phyloP scores from a whole-genome alignment of 2,329 filamentous ascomycete species.

The Dactylellina drechsleri region DNA sequence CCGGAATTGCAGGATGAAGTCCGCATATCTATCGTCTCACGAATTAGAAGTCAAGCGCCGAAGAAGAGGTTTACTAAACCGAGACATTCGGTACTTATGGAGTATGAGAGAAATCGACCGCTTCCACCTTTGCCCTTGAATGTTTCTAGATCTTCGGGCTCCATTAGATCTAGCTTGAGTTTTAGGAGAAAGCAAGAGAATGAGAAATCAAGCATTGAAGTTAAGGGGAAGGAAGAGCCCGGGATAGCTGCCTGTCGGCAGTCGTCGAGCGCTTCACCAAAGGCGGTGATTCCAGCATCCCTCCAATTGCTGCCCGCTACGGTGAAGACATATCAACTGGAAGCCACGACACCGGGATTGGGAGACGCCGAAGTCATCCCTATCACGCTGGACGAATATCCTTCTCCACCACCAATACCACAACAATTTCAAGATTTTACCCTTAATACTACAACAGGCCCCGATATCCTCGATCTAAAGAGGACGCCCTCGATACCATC shows the following conservation, averaged over 20 bases:
- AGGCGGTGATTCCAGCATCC: not conserved
- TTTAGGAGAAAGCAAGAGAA: conserved; percentile 29
- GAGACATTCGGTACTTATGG: not conserved
- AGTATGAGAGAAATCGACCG: conserved; percentile 44
- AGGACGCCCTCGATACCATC: not conserved
- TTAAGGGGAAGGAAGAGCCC: not conserved
- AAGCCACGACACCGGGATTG: conserved; percentile 37
- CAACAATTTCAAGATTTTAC: conserved; percentile 4
- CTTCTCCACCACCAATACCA: conserved; percentile 12
- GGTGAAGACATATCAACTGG: conserved; percentile 1
- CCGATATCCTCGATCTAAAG: not conserved
- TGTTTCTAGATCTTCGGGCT: conserved; percentile 8
- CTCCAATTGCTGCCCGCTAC: conserved; percentile 4
- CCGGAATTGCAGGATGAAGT: not conserved
- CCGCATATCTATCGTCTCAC: not conserved
- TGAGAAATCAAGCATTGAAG: conserved; percentile 5
- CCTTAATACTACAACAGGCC: not conserved
- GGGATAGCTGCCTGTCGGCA: not conserved
- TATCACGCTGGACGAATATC: conserved; percentile 24
- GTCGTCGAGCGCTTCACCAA: conserved; percentile 3
- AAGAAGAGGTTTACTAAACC: not conserved
- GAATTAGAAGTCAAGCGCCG: not conserved
- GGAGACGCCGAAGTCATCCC: conserved; percentile 46
- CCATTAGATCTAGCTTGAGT: conserved; percentile 9
- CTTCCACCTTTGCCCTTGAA: conserved; percentile 36